phyloP scores from a whole-genome alignment of 345 rosid genomes.

The Pelargonium nanum region DNA sequence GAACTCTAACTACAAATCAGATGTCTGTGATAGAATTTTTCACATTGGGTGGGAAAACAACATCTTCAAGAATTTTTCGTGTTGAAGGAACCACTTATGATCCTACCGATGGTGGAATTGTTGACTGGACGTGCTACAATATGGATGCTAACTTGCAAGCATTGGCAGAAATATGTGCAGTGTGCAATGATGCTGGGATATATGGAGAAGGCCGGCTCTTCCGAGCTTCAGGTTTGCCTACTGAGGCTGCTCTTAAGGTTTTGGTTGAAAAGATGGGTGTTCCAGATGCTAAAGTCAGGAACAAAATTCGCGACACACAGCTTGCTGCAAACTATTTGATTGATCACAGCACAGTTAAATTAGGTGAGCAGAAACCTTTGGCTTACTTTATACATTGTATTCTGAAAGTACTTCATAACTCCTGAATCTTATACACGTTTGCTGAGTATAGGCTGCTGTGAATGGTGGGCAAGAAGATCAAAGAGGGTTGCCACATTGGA shows the following conservation, averaged over 20 bases:
- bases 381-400: neutral
- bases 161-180: conserved; percentile 70
- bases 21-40: conserved; percentile 81
- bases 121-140: conserved; percentile 68
- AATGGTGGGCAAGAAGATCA: conserved; percentile 69
- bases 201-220: conserved; percentile 58
- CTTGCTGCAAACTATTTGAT: conserved; percentile 51
- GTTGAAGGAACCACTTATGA: conserved; percentile 94
- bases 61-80: conserved; percentile 37
- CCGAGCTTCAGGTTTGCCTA: conserved; percentile 86
- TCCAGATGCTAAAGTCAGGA: conserved; percentile 45
- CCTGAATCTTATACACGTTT: conserved; percentile 6
- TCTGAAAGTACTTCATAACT: conserved; percentile 2
- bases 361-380: conserved; percentile 33
- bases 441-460: conserved; percentile 44
- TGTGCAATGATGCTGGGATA: conserved; percentile 87
- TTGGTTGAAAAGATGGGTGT: conserved; percentile 89
- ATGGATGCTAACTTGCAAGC: conserved; percentile 87
- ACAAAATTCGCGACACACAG: conserved; percentile 35
- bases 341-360: conserved; percentile 46
- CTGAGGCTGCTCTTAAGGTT: conserved; percentile 93
- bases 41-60: conserved; percentile 61
- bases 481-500: conserved; percentile 74
- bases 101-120: conserved; percentile 85
- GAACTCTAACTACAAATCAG: conserved; percentile 88